Evolutionary conservation across 305 asterid genomes (phyloP), one percentile per base, ranked within the genome.

Genomic region (Plantago rigida): DNA sequence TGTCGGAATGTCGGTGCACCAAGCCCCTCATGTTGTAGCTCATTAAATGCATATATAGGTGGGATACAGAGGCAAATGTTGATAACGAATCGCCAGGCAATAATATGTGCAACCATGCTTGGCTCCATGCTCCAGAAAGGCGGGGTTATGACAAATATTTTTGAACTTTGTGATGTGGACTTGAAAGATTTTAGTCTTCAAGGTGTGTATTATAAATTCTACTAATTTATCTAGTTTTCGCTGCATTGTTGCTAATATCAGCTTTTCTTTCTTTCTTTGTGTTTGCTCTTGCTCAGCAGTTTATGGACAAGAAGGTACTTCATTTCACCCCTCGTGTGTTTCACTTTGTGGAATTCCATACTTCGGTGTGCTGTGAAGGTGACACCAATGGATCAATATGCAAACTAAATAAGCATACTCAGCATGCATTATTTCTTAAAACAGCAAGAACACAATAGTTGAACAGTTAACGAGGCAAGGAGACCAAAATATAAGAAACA

Each of bases 171-270:
- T 71, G 97, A 92, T 76, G 91, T 92, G 67, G 97, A 92, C 79
- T 65, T 92, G 67, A 89, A 88, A 72, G 99, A 92, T 82, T 92
- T 92, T 76, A 92, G 99, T 73, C 86, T 92, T 56, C 99, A 92
- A 80, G 96, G 95, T 89, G 68, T 64, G 71, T 64, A 63, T 75
- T 52, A 73, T 56, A 50, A 17, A 9, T 36, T 58, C 62, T 46
- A 52, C 47, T 56, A 13, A 59, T 51, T 11, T 58, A 64, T 36
- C 41, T 66, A 54, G 42, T 41, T 24, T 39, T 50, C 46, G 31
- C 22, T 52, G 63, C 65, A 17, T 55, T 57, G 59, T 44, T 59
- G 44, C 78, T 78, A 60, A 75, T 53, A 53, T 53, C 59, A 26
- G 7, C 8, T 26, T 73, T 68, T 67, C 56, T 42, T 63, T 42